phyloP scores from a whole-genome alignment of 2,329 filamentous ascomycete species.

The Volutella citrinella region DNA sequence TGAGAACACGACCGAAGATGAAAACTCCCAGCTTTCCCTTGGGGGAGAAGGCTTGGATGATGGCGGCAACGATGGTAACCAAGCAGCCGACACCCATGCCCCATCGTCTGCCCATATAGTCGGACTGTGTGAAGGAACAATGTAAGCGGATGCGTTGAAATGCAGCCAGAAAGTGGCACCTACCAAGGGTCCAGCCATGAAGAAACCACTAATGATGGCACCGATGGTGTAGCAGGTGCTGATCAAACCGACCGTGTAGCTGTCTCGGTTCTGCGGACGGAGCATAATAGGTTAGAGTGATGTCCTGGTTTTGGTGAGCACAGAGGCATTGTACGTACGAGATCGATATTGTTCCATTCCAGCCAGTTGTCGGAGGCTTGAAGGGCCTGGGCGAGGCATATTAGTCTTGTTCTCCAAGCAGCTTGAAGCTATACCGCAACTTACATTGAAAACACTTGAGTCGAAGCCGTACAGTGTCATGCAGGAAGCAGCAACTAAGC shows the following conservation, averaged over 20 bases:
- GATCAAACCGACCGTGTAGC: constrained; percentile 47
- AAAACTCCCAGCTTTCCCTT: constrained; percentile 60
- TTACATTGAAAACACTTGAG: constrained; percentile 67
- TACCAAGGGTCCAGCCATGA: constrained; percentile 61
- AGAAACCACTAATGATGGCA: constrained; percentile 68
- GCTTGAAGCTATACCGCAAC: no score
- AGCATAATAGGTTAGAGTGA: no score
- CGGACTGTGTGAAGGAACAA: constrained; percentile 38
- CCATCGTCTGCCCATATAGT: constrained; percentile 58
- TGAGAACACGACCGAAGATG: constrained; percentile 65
- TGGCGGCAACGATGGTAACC: constrained; percentile 64
- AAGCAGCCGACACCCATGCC: constrained; percentile 65
- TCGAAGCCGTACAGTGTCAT: constrained; percentile 77
- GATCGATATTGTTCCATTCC: constrained; percentile 55
- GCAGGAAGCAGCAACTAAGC: constrained; percentile 66
- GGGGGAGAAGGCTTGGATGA: constrained; percentile 66
- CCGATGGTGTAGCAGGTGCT: constrained; percentile 71
- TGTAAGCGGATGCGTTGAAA: not conserved
- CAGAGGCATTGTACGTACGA: constrained; percentile 25
- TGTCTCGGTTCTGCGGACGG: constrained; percentile 33
- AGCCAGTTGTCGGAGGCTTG: constrained; percentile 67
- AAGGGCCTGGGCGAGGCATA: constrained; percentile 38
- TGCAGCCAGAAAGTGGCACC: constrained; percentile 3
- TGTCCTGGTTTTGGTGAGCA: not conserved
- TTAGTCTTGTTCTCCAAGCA: no score